Evolutionary conservation across 495 filamentous ascomycete species (phyloP), one percentile per base, ranked within the genome.

Genomic region (Jackrogersella multiformis): DNA sequence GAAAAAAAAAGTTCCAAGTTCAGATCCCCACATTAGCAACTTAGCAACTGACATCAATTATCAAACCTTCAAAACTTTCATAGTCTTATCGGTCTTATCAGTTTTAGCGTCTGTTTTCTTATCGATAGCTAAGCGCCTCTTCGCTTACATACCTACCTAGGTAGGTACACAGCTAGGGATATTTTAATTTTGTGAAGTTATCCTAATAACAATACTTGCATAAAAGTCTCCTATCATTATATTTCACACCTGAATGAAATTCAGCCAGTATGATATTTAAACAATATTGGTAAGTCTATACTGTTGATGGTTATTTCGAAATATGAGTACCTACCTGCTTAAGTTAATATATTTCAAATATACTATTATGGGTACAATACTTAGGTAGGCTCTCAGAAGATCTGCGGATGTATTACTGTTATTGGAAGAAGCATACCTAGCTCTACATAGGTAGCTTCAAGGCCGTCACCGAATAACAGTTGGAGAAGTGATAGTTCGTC

Each of bases 1-100:
- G n/a, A n/a, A 58, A 38, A 64, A 59, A 70, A 70, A 65, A 68
- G 49, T 53, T 58, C 52, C 32, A 53, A 46, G 48, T 35, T 59
- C 18, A 30, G 30, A 53, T 60, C 66, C 60, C 61, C 54, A 64
- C 60, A 39, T 48, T 35, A 52, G n/a, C 64, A 44, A 49, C 44
- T 58, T 30, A 4, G 4, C 26, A n/a, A n/a, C n/a, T n/a, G 55
- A 28, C 46, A 16, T n/a, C 46, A 55, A 26, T 48, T 35, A 30
- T 20, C 15, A 0, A 16, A 9, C n/a, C n/a, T n/a, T n/a, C n/a
- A 23, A 20, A 36, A 36, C 10, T 24, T 10, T 41, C n/a, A n/a
- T n/a, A n/a, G n/a, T n/a, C n/a, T n/a, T 66, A 48, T 44, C 38
- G 9, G n/a, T 4, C 26, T 41, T 49, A 56, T 57, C 61, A 34